phyloP scores from a whole-genome alignment of 805 yeast genomes.

The Kodamaea kaohsiungensis region DNA sequence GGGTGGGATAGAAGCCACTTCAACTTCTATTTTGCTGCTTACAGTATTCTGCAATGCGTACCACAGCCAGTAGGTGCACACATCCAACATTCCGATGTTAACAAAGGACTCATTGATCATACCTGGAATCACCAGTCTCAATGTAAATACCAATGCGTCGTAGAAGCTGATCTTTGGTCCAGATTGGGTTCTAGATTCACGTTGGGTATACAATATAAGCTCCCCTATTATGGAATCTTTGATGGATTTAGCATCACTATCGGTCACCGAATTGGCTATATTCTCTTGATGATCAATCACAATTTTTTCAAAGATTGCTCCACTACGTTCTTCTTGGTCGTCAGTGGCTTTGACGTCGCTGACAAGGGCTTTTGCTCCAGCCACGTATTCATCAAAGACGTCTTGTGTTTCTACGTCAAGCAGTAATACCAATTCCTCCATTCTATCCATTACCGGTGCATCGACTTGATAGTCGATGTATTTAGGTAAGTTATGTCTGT shows the following conservation, averaged over 20 bases:
- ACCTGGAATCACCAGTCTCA: constrained; percentile 37
- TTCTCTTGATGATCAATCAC: constrained; percentile 45
- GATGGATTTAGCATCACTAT: constrained; percentile 26
- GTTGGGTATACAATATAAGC: constrained; percentile 17
- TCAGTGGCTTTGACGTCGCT: background rate
- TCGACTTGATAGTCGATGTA: constrained; percentile 5
- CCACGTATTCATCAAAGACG: constrained; percentile 38
- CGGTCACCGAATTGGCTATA: constrained; percentile 26
- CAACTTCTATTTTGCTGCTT: constrained; percentile 24
- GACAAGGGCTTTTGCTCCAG: constrained; percentile 13
- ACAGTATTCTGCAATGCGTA: constrained; percentile 22
- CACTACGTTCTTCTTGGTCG: constrained; percentile 27
- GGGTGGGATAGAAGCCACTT: constrained; percentile 32
- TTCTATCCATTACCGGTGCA: constrained; percentile 23
- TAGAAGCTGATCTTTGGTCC: constrained; percentile 13
- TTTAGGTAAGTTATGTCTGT: background rate
- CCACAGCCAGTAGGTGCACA: constrained; percentile 41
- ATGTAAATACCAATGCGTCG: constrained; percentile 20
- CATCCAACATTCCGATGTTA: constrained; percentile 26
- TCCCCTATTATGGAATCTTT: constrained; percentile 32
- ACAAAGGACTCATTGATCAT: constrained; percentile 28
- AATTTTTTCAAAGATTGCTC: constrained; percentile 40
- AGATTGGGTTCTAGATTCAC: constrained; percentile 7
- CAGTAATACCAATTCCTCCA: constrained; percentile 50
- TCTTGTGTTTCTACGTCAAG: constrained; percentile 63